Conservation (phyloP, 1,284 basidiomycete species). For the Xerocomus minutiporus region DNA sequence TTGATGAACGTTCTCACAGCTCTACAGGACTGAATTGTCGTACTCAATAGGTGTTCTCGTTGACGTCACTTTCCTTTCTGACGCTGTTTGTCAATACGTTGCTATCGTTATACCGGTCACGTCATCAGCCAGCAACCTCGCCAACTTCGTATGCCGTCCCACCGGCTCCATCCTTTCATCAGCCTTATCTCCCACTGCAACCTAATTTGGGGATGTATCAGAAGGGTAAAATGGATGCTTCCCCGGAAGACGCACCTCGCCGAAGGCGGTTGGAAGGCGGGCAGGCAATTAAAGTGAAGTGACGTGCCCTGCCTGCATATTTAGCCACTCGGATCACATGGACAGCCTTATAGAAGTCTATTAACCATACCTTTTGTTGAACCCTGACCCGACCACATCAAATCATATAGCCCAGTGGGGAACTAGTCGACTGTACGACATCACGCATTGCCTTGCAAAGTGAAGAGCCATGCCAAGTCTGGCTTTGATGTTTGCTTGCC, state of each 20-base stretch:
- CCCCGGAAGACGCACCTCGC: slow-evolving; percentile 49
- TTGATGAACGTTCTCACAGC: slow-evolving; percentile 10
- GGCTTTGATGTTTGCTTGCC: slow-evolving; percentile 7
- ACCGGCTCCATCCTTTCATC: slow-evolving; percentile 41
- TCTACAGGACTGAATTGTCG: slow-evolving; percentile 15
- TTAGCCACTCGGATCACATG: slow-evolving; percentile 29
- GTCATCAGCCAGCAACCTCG: slow-evolving; percentile 42
- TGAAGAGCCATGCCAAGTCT: slow-evolving; percentile 6
- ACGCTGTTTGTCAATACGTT: slow-evolving; percentile 82
- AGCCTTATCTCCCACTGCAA: slow-evolving; percentile 46
- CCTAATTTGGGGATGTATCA: slow-evolving; percentile 45
- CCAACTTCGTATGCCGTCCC: slow-evolving; percentile 42
- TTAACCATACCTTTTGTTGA: slow-evolving; percentile 21
- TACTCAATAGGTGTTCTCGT: slow-evolving; percentile 63
- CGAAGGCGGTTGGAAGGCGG: slow-evolving; percentile 62
- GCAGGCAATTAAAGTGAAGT: slow-evolving; percentile 55
- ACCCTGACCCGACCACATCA: slow-evolving; percentile 20
- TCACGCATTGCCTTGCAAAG: slow-evolving; percentile 10
- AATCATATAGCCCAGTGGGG: slow-evolving; percentile 21
- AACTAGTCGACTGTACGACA: slow-evolving; percentile 16
- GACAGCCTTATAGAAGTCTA: slow-evolving; percentile 20
- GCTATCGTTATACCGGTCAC: slow-evolving; percentile 69
- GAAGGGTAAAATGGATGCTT: slow-evolving; percentile 34
- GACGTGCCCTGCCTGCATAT: slow-evolving; percentile 17
- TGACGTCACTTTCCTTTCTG: slow-evolving; percentile 75